Evolutionary conservation across 2,329 filamentous ascomycete species (phyloP).

Genomic region (Fusarium poae): DNA sequence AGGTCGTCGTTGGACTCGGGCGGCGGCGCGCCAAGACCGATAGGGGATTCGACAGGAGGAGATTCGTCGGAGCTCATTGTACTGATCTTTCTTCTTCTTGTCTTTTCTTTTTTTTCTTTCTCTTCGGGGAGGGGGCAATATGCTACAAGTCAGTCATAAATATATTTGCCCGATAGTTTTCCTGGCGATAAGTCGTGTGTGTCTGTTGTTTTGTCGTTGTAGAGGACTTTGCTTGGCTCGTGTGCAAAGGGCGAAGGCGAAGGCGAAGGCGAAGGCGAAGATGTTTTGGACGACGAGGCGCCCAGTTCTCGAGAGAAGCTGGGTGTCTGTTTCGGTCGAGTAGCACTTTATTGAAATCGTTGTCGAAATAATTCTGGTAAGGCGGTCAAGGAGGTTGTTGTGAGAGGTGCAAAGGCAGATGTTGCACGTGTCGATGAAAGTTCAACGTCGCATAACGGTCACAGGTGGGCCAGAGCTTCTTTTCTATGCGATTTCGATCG

Average conservation of each 20-base stretch:
- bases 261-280: not conserved
- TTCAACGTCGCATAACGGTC: slow-evolving; percentile 29
- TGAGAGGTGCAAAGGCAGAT: not conserved
- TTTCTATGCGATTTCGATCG: not conserved
- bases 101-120: not conserved
- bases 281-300: slow-evolving; percentile 28
- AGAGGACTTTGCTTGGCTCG: slow-evolving; percentile 15
- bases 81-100: not conserved
- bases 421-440: slow-evolving; percentile 8
- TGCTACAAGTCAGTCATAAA: slow-evolving; percentile 44
- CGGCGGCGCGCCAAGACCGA: slow-evolving; percentile 40
- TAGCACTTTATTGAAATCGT: slow-evolving; percentile 11
- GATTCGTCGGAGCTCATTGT: slow-evolving; percentile 51
- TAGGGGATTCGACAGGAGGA: slow-evolving; percentile 17
- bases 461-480: not conserved
- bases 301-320: slow-evolving; percentile 13
- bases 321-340: not conserved
- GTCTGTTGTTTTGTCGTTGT: slow-evolving; percentile 2
- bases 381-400: slow-evolving; percentile 11
- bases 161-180: slow-evolving; percentile 11
- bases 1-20: slow-evolving; percentile 43
- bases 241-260: slow-evolving; percentile 1
- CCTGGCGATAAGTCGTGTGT: not conserved
- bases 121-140: not conserved
- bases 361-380: slow-evolving; percentile 10